phyloP scores from a whole-genome alignment of 176 grass and related monocot genomes.

The Oryza longistaminata region DNA sequence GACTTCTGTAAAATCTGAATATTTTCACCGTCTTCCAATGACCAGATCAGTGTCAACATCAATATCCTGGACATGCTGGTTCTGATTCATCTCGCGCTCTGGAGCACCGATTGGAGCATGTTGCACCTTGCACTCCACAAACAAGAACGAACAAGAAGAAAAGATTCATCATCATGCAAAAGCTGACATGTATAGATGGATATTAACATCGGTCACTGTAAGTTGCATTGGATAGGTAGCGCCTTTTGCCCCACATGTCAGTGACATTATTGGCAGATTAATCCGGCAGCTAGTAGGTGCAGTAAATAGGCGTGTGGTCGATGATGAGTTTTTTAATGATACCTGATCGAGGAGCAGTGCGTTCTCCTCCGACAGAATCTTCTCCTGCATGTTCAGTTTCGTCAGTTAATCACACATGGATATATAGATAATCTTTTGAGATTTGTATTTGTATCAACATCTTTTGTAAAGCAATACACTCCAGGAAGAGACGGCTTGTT shows the following conservation, averaged over 20 bases:
- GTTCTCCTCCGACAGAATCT: slow-evolving; percentile 43
- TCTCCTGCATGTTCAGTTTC: slow-evolving; percentile 36
- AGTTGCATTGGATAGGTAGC: too few relatives aligned
- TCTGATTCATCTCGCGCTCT: background rate
- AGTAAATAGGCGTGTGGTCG: too few relatives aligned
- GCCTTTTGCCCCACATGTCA: too few relatives aligned
- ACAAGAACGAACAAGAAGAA: background rate
- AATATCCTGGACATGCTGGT: background rate
- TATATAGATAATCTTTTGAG: background rate
- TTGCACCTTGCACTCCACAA: background rate
- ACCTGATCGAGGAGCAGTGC: slow-evolving; percentile 41
- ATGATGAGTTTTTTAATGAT: background rate
- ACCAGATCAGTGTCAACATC: slow-evolving; percentile 56
- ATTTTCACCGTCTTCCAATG: slow-evolving; percentile 46
- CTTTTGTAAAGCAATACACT: background rate
- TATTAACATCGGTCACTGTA: background rate
- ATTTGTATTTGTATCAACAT: background rate
- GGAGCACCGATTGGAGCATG: background rate
- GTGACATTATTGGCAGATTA: too few relatives aligned
- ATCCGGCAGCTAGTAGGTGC: too few relatives aligned
- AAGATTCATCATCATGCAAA: background rate
- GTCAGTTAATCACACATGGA: background rate
- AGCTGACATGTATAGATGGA: background rate
- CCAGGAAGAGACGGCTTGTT: background rate
- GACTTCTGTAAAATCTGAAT: background rate